Conservation (phyloP, 225 moss, liverwort and hornwort species). For the Bryum argenteum region DNA sequence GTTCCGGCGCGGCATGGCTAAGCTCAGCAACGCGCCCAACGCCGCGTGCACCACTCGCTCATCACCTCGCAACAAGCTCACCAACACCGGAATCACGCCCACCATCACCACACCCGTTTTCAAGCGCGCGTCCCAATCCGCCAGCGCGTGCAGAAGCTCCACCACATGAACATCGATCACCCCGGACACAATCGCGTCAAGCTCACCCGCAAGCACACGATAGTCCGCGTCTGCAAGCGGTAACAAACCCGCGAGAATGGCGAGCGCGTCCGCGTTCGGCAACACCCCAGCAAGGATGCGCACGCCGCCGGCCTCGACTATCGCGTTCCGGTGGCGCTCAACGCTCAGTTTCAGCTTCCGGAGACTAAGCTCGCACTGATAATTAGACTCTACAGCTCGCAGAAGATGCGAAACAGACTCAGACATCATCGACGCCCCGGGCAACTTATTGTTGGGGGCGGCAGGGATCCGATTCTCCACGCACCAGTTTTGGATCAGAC, state of each 20-base stretch:
- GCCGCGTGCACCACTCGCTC: constrained; percentile 60
- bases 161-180: constrained; percentile 60
- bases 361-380: too few relatives aligned
- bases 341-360: too few relatives aligned
- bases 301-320: constrained; percentile 55
- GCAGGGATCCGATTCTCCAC: constrained; percentile 69
- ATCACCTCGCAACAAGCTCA: constrained; percentile 49
- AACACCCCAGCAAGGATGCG: constrained; percentile 44
- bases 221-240: constrained; percentile 36
- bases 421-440: constrained; percentile 9
- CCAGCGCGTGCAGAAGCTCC: constrained; percentile 47
- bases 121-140: constrained; percentile 46
- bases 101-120: constrained; percentile 44
- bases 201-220: constrained; percentile 35
- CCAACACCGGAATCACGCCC: constrained; percentile 46
- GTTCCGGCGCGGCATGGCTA: constrained; percentile 63
- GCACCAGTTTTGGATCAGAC: constrained; percentile 90
- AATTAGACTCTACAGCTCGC: too few relatives aligned
- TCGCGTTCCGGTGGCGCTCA: constrained; percentile 63
- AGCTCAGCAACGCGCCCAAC: constrained; percentile 55
- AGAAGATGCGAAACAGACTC: constrained; percentile 53
- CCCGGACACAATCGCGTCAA: constrained; percentile 43
- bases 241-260: constrained; percentile 45
- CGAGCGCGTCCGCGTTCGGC: constrained; percentile 45
- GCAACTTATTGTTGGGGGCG: constrained; percentile 31